phyloP scores from a whole-genome alignment of 192 early-diverging fungal species.

The Geosiphon pyriformis region DNA sequence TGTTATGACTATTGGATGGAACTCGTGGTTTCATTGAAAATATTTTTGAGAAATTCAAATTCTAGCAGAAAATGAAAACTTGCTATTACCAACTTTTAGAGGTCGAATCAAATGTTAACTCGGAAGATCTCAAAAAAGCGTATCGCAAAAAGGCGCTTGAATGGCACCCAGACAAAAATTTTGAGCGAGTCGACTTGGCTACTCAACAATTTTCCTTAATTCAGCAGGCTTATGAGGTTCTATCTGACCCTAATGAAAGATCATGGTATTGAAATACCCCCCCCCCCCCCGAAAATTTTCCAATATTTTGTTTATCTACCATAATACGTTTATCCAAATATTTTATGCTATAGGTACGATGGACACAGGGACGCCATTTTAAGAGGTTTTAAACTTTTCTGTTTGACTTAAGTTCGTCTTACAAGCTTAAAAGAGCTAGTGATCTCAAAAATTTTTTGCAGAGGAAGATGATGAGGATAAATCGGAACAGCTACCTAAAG shows the following conservation, averaged over 20 bases:
- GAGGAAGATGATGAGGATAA: slow-evolving; percentile 51
- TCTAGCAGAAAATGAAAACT: slow-evolving; percentile 9
- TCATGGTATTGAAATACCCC: too few relatives aligned
- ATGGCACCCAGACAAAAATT: slow-evolving; percentile 88
- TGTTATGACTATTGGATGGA: too few relatives aligned
- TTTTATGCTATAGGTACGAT: slow-evolving; percentile 61
- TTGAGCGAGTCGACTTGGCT: slow-evolving; percentile 73
- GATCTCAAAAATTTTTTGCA: too few relatives aligned
- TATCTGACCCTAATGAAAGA: slow-evolving; percentile 65
- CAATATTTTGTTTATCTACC: too few relatives aligned
- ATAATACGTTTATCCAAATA: too few relatives aligned
- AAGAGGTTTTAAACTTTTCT: slow-evolving; percentile 43
- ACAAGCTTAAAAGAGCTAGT: too few relatives aligned
- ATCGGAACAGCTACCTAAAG: slow-evolving; percentile 40
- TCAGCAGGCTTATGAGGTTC: slow-evolving; percentile 88
- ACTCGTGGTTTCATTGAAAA: too few relatives aligned
- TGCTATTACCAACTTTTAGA: slow-evolving; percentile 15
- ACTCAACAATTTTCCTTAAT: slow-evolving; percentile 85
- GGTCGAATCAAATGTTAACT: background rate
- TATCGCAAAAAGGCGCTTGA: slow-evolving; percentile 69
- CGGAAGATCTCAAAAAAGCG: slow-evolving; percentile 70
- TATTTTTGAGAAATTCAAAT: too few relatives aligned
- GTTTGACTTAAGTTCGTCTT: slow-evolving; percentile 1
- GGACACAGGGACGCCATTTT: slow-evolving; percentile 89
- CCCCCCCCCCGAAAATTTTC: too few relatives aligned